A percentile compares a stretch with the other conserved stretches of the same genome.
Evolutionary conservation across 2,329 filamentous ascomycete species (phyloP).

Genomic region (Cladosporium oxysporum): DNA sequence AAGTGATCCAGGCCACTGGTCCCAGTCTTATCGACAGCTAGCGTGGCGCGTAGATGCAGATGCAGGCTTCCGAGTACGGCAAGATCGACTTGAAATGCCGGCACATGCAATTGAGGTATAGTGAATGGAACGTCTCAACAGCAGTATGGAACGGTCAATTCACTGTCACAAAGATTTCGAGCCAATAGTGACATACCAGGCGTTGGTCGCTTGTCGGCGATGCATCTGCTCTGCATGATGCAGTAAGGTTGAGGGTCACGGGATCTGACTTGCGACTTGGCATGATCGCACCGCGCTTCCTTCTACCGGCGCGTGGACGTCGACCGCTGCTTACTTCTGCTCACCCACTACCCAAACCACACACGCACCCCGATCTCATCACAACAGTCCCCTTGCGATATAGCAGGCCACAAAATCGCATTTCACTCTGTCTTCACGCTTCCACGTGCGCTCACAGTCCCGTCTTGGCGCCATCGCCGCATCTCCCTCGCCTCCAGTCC

Average conservation of each 20-base stretch:
- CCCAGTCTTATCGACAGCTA: slow-evolving; percentile 1
- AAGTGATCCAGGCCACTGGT: background rate
- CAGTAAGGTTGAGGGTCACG: slow-evolving; percentile 16
- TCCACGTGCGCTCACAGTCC: background rate
- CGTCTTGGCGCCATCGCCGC: background rate
- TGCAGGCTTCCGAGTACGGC: slow-evolving; percentile 8
- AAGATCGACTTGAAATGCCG: background rate
- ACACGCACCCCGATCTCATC: background rate
- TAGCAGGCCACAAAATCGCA: background rate
- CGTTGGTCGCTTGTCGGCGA: background rate
- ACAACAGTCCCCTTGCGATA: background rate
- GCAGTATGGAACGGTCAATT: background rate
- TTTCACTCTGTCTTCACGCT: background rate
- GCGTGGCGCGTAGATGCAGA: slow-evolving; percentile 5
- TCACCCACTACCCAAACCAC: background rate
- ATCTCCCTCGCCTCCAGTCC: background rate
- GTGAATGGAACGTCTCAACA: background rate
- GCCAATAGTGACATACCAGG: background rate
- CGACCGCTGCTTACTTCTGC: background rate
- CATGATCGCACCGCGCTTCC: slow-evolving; percentile 16
- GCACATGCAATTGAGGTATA: background rate
- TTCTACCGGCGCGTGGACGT: background rate
- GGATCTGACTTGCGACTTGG: slow-evolving; percentile 4
- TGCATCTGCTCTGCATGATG: background rate
- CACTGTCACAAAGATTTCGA: background rate